phyloP scores from a whole-genome alignment of 2,329 filamentous ascomycete genomes.

The Apiospora kogelbergensis region DNA sequence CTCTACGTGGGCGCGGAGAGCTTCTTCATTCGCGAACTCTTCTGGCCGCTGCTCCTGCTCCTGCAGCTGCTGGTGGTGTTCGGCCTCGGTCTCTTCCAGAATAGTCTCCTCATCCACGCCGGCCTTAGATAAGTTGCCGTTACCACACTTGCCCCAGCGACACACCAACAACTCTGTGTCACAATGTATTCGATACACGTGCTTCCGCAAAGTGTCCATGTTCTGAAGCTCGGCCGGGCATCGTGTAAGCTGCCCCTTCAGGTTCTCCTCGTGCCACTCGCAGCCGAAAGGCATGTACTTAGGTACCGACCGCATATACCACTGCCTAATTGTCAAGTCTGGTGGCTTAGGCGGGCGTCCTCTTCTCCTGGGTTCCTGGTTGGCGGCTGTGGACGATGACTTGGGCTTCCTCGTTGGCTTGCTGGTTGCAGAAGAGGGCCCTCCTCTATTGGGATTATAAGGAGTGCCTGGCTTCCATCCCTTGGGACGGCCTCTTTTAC shows the following conservation, averaged over 20 bases:
- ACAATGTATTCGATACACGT: slow-evolving; percentile 52
- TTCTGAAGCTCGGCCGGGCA: slow-evolving; percentile 64
- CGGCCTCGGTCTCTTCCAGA: slow-evolving; percentile 11
- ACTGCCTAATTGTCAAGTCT: slow-evolving; percentile 38
- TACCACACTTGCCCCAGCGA: slow-evolving; percentile 41
- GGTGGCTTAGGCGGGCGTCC: slow-evolving; percentile 42
- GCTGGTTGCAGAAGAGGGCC: slow-evolving; percentile 18
- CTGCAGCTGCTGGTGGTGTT: slow-evolving; percentile 14
- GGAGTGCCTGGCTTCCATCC: slow-evolving; percentile 42
- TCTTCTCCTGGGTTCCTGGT: slow-evolving; percentile 22
- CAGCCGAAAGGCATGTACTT: slow-evolving; percentile 55
- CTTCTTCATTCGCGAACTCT: slow-evolving; percentile 22
- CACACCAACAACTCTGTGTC: slow-evolving; percentile 28
- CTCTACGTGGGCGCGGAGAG: slow-evolving; percentile 53
- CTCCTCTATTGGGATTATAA: slow-evolving; percentile 27
- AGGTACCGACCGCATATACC: slow-evolving; percentile 42
- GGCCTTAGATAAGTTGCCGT: neutral
- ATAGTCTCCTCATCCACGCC: neutral
- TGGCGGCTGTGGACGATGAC: slow-evolving; percentile 20
- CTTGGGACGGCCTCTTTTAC: slow-evolving; percentile 47
- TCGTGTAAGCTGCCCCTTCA: slow-evolving; percentile 18
- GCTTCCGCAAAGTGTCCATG: slow-evolving; percentile 55
- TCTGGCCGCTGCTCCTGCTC: slow-evolving; percentile 18
- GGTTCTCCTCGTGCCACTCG: slow-evolving; percentile 47
- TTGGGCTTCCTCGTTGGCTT: slow-evolving; percentile 17